Evolutionary conservation across 768 basidiomycete species (phyloP), one percentile per base, ranked within the genome.

Genomic region (Sporobolomyces pararoseus): DNA sequence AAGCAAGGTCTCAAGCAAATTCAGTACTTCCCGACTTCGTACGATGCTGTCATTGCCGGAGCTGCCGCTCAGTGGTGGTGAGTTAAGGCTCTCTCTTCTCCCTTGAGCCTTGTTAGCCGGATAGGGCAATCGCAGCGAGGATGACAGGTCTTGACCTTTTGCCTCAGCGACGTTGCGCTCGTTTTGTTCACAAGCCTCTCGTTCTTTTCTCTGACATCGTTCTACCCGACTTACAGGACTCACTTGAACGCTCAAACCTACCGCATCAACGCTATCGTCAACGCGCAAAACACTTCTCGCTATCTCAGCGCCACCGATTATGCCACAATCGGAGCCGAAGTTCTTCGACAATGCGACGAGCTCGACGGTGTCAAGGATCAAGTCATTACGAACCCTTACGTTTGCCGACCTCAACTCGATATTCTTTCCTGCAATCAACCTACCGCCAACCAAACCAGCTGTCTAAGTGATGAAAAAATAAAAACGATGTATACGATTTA

Each of bases 391-490:
- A 79, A 79, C 62, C 77, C 80, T 14, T 65, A 75, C 54, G 75
- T 76, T 57, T 78, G 76, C 42, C 75, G 77, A 32, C 80, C 80
- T 10, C 77, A 76, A 39, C 55, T 73, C 25, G 23, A 25, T 4
- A 23, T 50, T 7, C 50, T 73, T 23, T 7, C 39, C 2, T 73
- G 72, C 42, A 21, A 53, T 42, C 39, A 32, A 47, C 63, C 64
- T 2, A 35, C 25, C 25, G 54, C 63, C 21, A 62, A 73, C 50
- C 7, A 34, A 37, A 13, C 59, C 16, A 5, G 53, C 4, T 73
- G 71, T 54, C 35, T 73, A 25, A 35, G 32, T 19, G 31, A 39
- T 1, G 66, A 27, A 9, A 35, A 72, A 59, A 60, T 60, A 16
- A 32, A 35, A 9, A 65, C 58, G 14, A 72, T 72, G 66, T 16